Conservation (phyloP, 2,329 filamentous ascomycete genomes). For the Penicillium sp. region DNA sequence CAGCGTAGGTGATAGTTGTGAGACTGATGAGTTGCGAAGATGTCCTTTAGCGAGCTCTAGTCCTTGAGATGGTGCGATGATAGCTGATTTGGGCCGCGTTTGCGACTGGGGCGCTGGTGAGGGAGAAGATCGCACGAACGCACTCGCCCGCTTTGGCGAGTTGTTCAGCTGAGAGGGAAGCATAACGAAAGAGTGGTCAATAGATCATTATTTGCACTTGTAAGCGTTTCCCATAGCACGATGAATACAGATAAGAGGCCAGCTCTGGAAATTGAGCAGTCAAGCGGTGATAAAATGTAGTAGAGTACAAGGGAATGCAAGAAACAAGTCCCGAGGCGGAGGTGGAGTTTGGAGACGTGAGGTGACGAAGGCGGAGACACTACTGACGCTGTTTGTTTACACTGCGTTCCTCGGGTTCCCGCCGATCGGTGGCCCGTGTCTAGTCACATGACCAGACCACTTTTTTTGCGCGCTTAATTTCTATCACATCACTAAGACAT, state of each 20-base stretch:
- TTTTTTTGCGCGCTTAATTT: constrained; percentile 18
- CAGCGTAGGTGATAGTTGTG: constrained; percentile 52
- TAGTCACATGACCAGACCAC: constrained; percentile 29
- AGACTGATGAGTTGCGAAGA: constrained; percentile 68
- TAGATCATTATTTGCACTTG: constrained; percentile 29
- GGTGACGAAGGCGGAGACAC: constrained; percentile 15
- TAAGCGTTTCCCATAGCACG: constrained; percentile 20
- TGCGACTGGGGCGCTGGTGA: constrained; percentile 57
- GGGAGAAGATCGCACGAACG: constrained; percentile 68
- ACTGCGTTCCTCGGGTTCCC: constrained; percentile 34
- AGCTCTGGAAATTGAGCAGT: not conserved
- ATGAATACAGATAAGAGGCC: not conserved
- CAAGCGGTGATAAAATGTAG: not conserved
- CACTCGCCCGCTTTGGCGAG: constrained; percentile 75
- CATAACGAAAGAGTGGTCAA: constrained; percentile 41
- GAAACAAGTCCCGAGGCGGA: constrained; percentile 4
- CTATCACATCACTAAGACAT: not conserved
- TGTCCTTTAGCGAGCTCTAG: constrained; percentile 54
- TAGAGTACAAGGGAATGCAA: not conserved
- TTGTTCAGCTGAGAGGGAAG: constrained; percentile 59
- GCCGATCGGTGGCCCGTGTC: constrained; percentile 30
- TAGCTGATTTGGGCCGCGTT: constrained; percentile 70
- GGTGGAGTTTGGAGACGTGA: constrained; percentile 11
- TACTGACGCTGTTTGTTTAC: constrained; percentile 40
- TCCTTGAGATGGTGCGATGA: constrained; percentile 62